phyloP scores from a whole-genome alignment of 192 early-diverging fungal species.

The Coemansia brasiliensis region DNA sequence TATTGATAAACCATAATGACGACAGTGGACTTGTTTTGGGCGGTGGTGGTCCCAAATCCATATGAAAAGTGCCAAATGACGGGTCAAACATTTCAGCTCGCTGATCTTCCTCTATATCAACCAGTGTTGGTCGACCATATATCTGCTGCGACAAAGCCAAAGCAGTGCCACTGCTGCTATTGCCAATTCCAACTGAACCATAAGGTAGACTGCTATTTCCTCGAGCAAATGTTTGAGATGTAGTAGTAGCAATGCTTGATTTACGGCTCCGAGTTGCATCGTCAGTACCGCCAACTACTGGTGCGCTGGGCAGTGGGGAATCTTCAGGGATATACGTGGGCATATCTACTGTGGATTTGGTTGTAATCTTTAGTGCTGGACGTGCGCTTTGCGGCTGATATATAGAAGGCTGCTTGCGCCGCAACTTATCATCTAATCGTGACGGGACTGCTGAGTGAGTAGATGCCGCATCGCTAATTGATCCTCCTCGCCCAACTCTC shows the following conservation, averaged over 20 bases:
- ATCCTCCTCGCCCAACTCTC: slow-evolving; percentile 12
- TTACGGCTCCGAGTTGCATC: slow-evolving; percentile 41
- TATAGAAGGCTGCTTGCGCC: slow-evolving; percentile 17
- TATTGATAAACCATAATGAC: slow-evolving; percentile 51
- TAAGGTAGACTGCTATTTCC: neutral
- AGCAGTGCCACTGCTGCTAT: neutral
- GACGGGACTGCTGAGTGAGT: slow-evolving; percentile 8
- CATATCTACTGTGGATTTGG: slow-evolving; percentile 32
- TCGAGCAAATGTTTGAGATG: slow-evolving; percentile 19
- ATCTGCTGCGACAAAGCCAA: neutral
- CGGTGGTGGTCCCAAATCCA: slow-evolving; percentile 42
- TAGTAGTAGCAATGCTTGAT: slow-evolving; percentile 36
- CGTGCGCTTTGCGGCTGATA: slow-evolving; percentile 27
- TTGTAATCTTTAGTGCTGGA: slow-evolving; percentile 41
- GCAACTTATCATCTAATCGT: slow-evolving; percentile 28
- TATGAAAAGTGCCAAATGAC: slow-evolving; percentile 51
- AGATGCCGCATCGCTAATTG: slow-evolving; percentile 22
- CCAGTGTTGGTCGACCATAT: slow-evolving; percentile 39
- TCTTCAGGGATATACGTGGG: slow-evolving; percentile 37
- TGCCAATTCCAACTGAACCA: neutral
- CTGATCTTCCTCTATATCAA: slow-evolving; percentile 53
- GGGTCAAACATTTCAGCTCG: slow-evolving; percentile 53
- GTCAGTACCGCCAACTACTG: slow-evolving; percentile 28
- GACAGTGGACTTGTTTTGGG: slow-evolving; percentile 49
- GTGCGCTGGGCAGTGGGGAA: slow-evolving; percentile 19